Evolutionary conservation across 148 eudicot species (phyloP).

Genomic region (Silene latifolia): DNA sequence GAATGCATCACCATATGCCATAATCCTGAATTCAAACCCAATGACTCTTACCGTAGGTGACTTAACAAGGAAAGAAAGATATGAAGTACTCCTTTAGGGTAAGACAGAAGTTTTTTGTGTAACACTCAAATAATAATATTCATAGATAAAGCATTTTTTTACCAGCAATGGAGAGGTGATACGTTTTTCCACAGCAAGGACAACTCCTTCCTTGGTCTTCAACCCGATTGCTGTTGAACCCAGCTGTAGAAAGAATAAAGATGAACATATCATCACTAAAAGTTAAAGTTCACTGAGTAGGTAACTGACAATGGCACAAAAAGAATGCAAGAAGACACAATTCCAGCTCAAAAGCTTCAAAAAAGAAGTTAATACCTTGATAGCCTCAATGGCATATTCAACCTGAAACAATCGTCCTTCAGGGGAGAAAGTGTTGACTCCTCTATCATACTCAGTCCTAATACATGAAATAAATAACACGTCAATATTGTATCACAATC

Average conservation of each 20-base stretch:
- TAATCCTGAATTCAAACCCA: background rate
- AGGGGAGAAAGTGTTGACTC: slow-evolving; percentile 53
- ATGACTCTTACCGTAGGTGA: background rate
- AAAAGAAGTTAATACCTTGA: slow-evolving; percentile 47
- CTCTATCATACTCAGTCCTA: slow-evolving; percentile 59
- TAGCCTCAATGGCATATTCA: slow-evolving; percentile 68
- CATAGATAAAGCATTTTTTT: slow-evolving; percentile 13
- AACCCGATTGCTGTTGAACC: slow-evolving; percentile 96
- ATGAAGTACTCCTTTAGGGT: background rate
- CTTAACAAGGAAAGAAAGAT: background rate
- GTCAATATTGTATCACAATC: background rate
- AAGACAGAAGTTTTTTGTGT: background rate
- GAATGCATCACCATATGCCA: background rate
- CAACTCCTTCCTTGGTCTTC: slow-evolving; percentile 93
- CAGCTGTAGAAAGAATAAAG: slow-evolving; percentile 41
- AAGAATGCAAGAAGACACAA: background rate
- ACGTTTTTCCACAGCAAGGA: slow-evolving; percentile 94
- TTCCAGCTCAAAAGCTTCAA: background rate
- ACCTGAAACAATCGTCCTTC: slow-evolving; percentile 53
- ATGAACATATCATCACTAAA: background rate
- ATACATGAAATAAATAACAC: slow-evolving; percentile 2
- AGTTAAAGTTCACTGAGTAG: background rate
- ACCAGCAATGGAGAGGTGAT: slow-evolving; percentile 95
- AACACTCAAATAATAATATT: background rate
- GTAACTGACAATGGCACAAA: background rate